Base-by-base conservation (phyloP, 768 basidiomycete species). In the Hericium coralloides region DNA sequence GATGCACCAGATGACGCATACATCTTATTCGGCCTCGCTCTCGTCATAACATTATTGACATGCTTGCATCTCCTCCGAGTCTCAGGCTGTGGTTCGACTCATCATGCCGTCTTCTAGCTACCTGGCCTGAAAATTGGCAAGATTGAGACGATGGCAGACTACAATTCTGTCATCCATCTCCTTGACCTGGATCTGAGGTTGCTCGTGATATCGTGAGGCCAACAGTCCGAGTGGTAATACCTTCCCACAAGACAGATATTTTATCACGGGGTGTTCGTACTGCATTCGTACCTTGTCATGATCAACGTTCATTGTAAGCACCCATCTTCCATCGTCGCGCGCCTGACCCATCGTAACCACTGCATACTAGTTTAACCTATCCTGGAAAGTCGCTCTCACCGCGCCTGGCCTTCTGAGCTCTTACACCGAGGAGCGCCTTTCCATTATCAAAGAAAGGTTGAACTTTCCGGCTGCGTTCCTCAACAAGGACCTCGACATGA, bases 381-480 rank as follows among this genome's bases (percentile, higher is more conserved):
- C 51, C 9, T 59, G 55, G 64, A 61, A 59, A 49, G 39, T 63
- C 9, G 37, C 63, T 15, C 55, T 65, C 12, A 58, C 58, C 1
- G 26, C 53, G 3, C 55, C 56, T 9, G 15, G 36, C 1, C 58
- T 65, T 12, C 60, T 65, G 37, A 37, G 53, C 8, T 52, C 56
- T 2, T 65, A 61, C 50, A 54, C 38, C 26, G 47, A 39, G 5
- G 64, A 65, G 50, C 64, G 64, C 12, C 47, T 57, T 20, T 60
- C 58, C 14, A 53, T 60, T 9, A 58, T 63, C 52, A 49, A 53
- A 15, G 53, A 63, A 41, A 57, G 59, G 60, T 54, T 63, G 7
- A 37, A 57, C 37, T 36, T 47, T 2, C 58, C 62, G 22, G 47
- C 26, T 7, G 50, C 22, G 26, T 15, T 63, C 20, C 47, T 57